Evolutionary conservation across 306 rosid genomes (phyloP), one percentile per base, ranked within the genome.

Genomic region (Dryas octopetala): DNA sequence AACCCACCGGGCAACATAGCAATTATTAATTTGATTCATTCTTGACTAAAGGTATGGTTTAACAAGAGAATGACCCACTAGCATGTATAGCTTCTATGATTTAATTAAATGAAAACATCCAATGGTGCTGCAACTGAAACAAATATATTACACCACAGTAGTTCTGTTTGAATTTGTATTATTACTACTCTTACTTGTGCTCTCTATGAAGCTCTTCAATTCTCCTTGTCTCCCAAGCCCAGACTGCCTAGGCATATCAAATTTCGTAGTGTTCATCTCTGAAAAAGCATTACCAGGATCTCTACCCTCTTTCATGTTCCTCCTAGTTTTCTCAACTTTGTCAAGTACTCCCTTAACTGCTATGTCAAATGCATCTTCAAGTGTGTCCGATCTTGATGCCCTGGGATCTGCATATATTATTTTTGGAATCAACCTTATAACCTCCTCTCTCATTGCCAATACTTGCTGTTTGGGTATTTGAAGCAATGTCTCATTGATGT

Each of bases 361-460:
- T 41, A 89, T 6, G 47, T 85, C 86, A 83, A 89, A 86, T 46
- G 88, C 93, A 75, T 89, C 93, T 57, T 81, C 86, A 72, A 58
- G 3, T 0, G 23, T 72, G 51, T 57, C 67, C 40, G 77, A 75
- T 64, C 82, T 79, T 3, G 78, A 28, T 53, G 59, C 69, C 48
- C 75, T 75, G 12, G 89, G 89, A 79, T 89, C 15, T 8, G 78
- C 68, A 75, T 89, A 86, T 58, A 77, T 40, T 58, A 89, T 57
- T 15, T 71, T 81, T 49, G 89, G 89, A 75, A 85, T 86, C 23
- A 89, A 68, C 12, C 57, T 77, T 74, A 85, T 85, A 52, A 89
- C 84, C 66, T 86, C 75, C 9, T 83, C 76, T 73, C 85, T 85
- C 93, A 83, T 59, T 0, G 68, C 79, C 26, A 75, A 55, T 5